These are phyloP conservation scores for Volvox reticuliferus DNA, from an alignment of 139 green algal genomes.

Conservation along the genomic window DNA sequence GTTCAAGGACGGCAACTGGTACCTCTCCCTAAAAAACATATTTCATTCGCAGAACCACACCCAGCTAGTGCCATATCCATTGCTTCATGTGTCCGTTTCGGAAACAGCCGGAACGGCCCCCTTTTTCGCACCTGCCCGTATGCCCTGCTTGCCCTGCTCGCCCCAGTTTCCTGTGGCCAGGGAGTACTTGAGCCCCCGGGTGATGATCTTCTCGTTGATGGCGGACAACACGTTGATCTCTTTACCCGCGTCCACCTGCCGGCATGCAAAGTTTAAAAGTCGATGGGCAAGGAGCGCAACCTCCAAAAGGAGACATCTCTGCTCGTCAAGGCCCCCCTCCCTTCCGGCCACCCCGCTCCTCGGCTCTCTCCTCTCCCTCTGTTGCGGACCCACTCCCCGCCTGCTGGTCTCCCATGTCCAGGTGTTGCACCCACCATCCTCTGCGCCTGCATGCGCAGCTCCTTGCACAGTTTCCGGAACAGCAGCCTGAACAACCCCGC, in stretches of 20 bases:
- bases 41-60: no score
- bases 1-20: no score
- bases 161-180: conserved; percentile 99
- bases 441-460: conserved; percentile 89
- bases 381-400: background rate
- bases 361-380: background rate
- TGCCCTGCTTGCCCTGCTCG: conserved; percentile 81
- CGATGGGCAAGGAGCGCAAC: no score
- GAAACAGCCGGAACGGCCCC: no score
- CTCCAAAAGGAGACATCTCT: no score
- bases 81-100: no score
- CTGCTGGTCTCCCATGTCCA: background rate
- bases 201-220: conserved; percentile 95
- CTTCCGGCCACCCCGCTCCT: no score
- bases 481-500: conserved; percentile 90
- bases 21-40: no score
- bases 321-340: no score
- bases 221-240: conserved; percentile 85
- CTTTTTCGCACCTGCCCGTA: conserved; percentile 77
- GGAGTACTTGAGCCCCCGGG: conserved; percentile 93
- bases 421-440: conserved; percentile 33
- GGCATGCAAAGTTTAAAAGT: background rate
- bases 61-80: no score
- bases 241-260: conserved; percentile 57
- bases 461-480: conserved; percentile 97